phyloP scores from a whole-genome alignment of 176 grass and related monocot species.

The Poa pratensis region DNA sequence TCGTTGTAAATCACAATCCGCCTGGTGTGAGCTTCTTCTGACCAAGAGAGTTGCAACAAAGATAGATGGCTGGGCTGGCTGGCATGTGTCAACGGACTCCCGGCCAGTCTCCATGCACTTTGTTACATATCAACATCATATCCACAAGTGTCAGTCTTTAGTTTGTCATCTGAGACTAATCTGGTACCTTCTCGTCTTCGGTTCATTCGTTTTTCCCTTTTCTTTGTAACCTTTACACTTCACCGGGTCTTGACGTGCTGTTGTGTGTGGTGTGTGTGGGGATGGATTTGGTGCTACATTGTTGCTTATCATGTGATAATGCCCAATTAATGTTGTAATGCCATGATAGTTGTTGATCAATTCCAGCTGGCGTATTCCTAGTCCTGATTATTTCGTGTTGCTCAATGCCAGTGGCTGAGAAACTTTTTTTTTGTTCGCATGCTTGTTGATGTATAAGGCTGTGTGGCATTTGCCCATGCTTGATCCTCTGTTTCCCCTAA shows the following conservation, averaged over 20 bases:
- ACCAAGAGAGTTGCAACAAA: conserved; percentile 35
- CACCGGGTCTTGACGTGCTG: conserved; percentile 33
- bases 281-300: conserved; percentile 40
- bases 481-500: background rate
- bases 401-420: background rate
- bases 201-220: background rate
- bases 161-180: conserved; percentile 46
- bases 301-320: conserved; percentile 30
- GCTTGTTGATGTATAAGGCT: background rate
- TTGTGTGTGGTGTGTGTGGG: conserved; percentile 41
- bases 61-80: background rate
- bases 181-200: conserved; percentile 28
- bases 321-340: conserved; percentile 3
- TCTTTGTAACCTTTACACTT: conserved; percentile 49
- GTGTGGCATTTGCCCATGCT: background rate
- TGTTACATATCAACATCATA: conserved; percentile 40
- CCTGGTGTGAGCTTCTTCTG: conserved; percentile 53
- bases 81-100: background rate
- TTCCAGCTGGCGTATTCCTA: background rate
- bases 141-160: conserved; percentile 33
- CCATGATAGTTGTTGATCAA: conserved; percentile 20
- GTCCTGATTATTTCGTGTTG: background rate
- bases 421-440: background rate
- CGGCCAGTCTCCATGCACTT: background rate
- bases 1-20: conserved; percentile 76